Evolutionary conservation across 2,329 filamentous ascomycete genomes (phyloP).

Genomic region (Orbilia blumenaviensis): DNA sequence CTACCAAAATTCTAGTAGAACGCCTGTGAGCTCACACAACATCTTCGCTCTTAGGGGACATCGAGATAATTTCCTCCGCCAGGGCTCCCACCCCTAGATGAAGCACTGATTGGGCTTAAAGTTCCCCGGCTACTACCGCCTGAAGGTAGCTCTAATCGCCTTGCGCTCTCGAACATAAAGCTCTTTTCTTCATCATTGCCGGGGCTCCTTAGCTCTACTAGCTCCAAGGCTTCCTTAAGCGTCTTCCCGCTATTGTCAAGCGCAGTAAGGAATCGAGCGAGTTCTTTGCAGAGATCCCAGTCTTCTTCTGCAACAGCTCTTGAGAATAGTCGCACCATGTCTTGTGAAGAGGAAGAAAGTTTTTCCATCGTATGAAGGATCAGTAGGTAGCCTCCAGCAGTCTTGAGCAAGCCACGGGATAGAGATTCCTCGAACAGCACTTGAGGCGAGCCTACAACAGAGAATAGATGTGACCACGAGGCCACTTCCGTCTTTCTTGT

Average conservation of each 20-base stretch:
- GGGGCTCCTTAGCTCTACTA: slow-evolving; percentile 64
- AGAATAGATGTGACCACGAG: slow-evolving; percentile 91
- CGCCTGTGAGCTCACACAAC: neutral
- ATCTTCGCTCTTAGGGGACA: slow-evolving; percentile 24
- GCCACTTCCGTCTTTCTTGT: slow-evolving; percentile 95
- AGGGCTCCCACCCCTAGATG: slow-evolving; percentile 23
- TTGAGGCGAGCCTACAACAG: slow-evolving; percentile 84
- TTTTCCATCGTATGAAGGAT: slow-evolving; percentile 86
- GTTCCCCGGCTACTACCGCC: slow-evolving; percentile 33
- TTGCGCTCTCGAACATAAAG: slow-evolving; percentile 61
- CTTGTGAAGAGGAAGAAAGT: slow-evolving; percentile 74
- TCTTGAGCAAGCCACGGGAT: slow-evolving; percentile 85
- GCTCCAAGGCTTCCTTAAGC: slow-evolving; percentile 75
- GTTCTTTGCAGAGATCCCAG: slow-evolving; percentile 94
- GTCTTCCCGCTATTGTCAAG: slow-evolving; percentile 87
- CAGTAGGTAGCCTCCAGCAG: slow-evolving; percentile 93
- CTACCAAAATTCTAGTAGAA: slow-evolving; percentile 1
- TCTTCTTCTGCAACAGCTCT: slow-evolving; percentile 84
- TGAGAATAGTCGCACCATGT: slow-evolving; percentile 78
- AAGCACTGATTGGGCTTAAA: slow-evolving; percentile 33
- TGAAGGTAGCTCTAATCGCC: slow-evolving; percentile 43
- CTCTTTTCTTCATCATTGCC: slow-evolving; percentile 59
- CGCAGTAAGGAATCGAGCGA: slow-evolving; percentile 92
- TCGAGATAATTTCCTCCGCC: slow-evolving; percentile 38
- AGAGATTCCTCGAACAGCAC: slow-evolving; percentile 94